Percentiles rank a stretch among this genome's conserved stretches.
Conservation (phyloP, 2,329 filamentous ascomycete species). For the Trichoderma gracile region DNA sequence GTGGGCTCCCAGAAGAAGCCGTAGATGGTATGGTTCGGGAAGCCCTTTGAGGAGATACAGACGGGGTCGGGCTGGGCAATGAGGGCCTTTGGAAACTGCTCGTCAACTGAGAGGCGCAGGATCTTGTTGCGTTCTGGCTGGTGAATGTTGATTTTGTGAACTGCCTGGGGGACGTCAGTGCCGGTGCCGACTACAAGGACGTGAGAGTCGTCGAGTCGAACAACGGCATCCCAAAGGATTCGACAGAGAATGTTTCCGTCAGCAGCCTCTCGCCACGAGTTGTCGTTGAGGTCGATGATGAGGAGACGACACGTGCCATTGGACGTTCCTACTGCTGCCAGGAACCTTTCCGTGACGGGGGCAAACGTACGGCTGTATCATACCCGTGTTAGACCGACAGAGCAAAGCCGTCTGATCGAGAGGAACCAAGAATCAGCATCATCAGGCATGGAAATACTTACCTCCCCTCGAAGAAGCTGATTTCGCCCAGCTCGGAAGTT, state of each 20-base stretch:
- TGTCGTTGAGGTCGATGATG: slow-evolving; percentile 41
- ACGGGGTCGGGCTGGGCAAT: slow-evolving; percentile 45
- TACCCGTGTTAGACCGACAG: slow-evolving; percentile 1
- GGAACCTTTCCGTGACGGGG: slow-evolving; percentile 38
- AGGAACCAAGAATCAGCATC: neutral
- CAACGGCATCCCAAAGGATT: slow-evolving; percentile 40
- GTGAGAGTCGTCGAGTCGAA: slow-evolving; percentile 38
- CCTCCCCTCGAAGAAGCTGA: slow-evolving; percentile 38
- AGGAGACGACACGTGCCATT: slow-evolving; percentile 41
- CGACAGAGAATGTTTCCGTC: slow-evolving; percentile 36
- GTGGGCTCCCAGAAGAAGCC: slow-evolving; percentile 53
- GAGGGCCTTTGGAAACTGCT: slow-evolving; percentile 34
- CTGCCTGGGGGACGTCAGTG: slow-evolving; percentile 33
- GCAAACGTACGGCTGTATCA: slow-evolving; percentile 43
- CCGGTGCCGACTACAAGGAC: slow-evolving; percentile 45
- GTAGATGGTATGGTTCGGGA: slow-evolving; percentile 40
- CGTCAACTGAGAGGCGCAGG: slow-evolving; percentile 40
- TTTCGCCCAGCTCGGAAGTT: slow-evolving; percentile 44
- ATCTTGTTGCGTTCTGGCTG: slow-evolving; percentile 32
- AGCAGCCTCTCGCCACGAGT: slow-evolving; percentile 37
- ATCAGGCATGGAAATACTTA: slow-evolving; percentile 26
- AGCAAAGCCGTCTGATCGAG: neutral
- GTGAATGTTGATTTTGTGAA: slow-evolving; percentile 41
- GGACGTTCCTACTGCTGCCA: slow-evolving; percentile 40
- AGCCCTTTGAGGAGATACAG: slow-evolving; percentile 33